Conservation (phyloP, 305 asterid genomes). For the Stenogyne calaminthoides region DNA sequence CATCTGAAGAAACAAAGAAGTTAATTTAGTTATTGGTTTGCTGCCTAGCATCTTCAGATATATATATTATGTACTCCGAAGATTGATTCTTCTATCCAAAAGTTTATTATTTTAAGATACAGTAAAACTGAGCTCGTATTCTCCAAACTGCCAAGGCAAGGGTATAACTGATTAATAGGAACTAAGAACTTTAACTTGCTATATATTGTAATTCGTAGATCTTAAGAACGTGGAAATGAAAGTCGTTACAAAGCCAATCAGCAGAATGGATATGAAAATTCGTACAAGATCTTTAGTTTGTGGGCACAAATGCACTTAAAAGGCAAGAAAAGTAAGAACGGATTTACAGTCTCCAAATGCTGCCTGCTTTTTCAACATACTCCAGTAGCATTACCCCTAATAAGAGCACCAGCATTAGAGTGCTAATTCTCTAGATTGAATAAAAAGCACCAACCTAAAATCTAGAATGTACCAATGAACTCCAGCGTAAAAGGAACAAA, state of each 20-base stretch:
- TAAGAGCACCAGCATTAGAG: neutral
- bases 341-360: neutral
- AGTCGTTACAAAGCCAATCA: neutral
- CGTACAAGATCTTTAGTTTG: neutral
- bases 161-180: conserved; percentile 5
- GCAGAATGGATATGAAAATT: conserved; percentile 4
- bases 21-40: conserved; percentile 18
- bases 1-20: conserved; percentile 63
- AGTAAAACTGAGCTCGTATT: neutral
- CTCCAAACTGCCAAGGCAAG: neutral
- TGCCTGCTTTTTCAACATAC: conserved; percentile 14
- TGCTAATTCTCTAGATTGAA: neutral
- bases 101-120: neutral
- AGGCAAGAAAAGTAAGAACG: neutral
- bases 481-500: conserved; percentile 14
- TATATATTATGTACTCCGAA: neutral
- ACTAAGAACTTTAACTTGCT: conserved; percentile 15
- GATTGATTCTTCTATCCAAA: conserved; percentile 10
- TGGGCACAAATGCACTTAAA: neutral
- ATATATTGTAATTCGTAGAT: neutral
- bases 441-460: neutral
- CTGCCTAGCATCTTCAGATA: conserved; percentile 11
- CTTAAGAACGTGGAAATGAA: neutral
- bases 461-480: neutral
- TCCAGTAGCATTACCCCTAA: conserved; percentile 7